Evolutionary conservation across 2,329 filamentous ascomycete genomes (phyloP).

Genomic region (Basipetospora chlamydospora): DNA sequence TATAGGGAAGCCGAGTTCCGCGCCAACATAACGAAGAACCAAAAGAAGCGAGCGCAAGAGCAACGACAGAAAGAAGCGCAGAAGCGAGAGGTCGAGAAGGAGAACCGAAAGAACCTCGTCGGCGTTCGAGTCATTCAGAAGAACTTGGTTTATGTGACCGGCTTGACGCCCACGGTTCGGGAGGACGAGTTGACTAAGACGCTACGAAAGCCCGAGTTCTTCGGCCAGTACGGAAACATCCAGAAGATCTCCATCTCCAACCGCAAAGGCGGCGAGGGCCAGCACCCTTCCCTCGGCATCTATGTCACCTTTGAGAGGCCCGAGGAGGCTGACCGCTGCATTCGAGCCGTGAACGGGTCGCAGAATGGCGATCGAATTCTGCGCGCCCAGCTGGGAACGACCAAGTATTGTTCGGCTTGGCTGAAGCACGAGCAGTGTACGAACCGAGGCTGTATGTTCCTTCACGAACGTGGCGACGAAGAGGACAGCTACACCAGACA

Average conservation of each 20-base stretch:
- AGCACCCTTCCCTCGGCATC: slow-evolving; percentile 83
- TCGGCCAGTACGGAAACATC: slow-evolving; percentile 96
- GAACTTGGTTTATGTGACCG: slow-evolving; percentile 96
- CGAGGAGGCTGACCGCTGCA: slow-evolving; percentile 79
- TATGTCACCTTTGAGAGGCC: slow-evolving; percentile 97
- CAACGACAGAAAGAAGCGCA: slow-evolving; percentile 87
- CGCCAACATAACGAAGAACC: slow-evolving; percentile 71
- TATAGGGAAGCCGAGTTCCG: slow-evolving; percentile 58
- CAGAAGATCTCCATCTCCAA: slow-evolving; percentile 99
- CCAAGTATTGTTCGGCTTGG: slow-evolving; percentile 97
- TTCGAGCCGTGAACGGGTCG: slow-evolving; percentile 82
- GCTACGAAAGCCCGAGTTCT: slow-evolving; percentile 80
- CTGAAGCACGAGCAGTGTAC: slow-evolving; percentile 87
- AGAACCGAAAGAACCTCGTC: slow-evolving; percentile 89
- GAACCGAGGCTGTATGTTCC: slow-evolving; percentile 93
- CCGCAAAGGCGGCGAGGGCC: slow-evolving; percentile 59
- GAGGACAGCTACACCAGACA: slow-evolving; percentile 93
- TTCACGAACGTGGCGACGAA: slow-evolving; percentile 96
- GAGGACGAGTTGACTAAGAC: slow-evolving; percentile 89
- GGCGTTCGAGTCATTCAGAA: slow-evolving; percentile 95
- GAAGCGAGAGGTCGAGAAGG: slow-evolving; percentile 89
- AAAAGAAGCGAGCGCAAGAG: slow-evolving; percentile 75
- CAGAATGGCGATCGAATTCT: slow-evolving; percentile 78
- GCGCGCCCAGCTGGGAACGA: slow-evolving; percentile 71
- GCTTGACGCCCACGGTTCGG: slow-evolving; percentile 76